Evolutionary conservation across 106 monocot species (phyloP), one percentile per base, ranked within the genome.

Genomic region (Dioscorea alata): DNA sequence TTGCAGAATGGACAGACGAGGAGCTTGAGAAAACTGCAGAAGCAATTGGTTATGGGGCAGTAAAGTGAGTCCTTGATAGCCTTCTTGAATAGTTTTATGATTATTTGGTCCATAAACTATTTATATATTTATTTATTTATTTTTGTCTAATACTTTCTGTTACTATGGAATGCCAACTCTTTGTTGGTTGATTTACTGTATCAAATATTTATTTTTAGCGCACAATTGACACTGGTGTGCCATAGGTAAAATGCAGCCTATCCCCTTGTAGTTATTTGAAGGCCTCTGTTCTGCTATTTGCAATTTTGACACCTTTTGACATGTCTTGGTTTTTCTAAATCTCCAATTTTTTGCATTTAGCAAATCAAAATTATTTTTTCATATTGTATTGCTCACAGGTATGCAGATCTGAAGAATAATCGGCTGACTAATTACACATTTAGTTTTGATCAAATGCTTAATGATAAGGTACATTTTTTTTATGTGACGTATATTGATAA

Each of bases 341-440:
- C 34, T 49, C 21, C 7, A 28, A 42, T 24, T 25, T 32, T 6
- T 63, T 48, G 54, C 19, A 19, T 4, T 13, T 54, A 54, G 1
- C 19, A 54, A 14, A 13, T 0, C 12, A 54, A 54, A 18, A 14
- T 54, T 19, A 5, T 18, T 8, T 15, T 54, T 13, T 54, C 2
- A 18, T 54, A 0, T 54, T 54, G 0, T 54, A 13, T 54, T 5
- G 5, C 19, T 18, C 62, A 77, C 80, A 97, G 92, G 73, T 97
- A 97, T 76, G 92, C 96, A 24, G 96, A 97, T 89, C 68, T 97
- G 77, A 97, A 97, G 80, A 97, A 89, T 54, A 97, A 97, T 60
- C 77, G 96, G 23, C 58, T 83, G 33, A 92, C 96, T 20, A 89
- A 92, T 72, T 97, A 97, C 72, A 87, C 82, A 67, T 97, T 97